These are phyloP conservation scores for Xerophyta viscosa DNA, from an alignment of 106 monocot species.

Conservation along the genomic window DNA sequence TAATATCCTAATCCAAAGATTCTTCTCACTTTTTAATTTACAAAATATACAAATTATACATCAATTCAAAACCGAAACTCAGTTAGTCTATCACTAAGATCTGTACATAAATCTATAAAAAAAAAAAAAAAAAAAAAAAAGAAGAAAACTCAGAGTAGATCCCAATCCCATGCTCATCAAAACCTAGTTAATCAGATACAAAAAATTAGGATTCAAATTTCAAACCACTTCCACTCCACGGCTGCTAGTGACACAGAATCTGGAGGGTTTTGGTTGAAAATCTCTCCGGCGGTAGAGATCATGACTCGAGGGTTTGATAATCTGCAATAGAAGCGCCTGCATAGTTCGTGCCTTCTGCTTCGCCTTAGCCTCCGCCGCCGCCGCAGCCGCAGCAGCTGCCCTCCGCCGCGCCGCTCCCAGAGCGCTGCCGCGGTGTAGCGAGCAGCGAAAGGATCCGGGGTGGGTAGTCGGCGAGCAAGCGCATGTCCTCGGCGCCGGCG, in stretches of 20 bases:
- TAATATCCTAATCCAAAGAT: too few species aligned
- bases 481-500: conserved; percentile 3
- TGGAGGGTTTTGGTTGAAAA: conserved; percentile 36
- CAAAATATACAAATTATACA: too few species aligned
- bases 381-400: neutral
- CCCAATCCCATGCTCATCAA: too few species aligned
- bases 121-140: too few species aligned
- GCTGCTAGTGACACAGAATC: conserved; percentile 17
- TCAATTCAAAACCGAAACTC: too few species aligned
- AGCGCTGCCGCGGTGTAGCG: conserved; percentile 4
- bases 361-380: neutral
- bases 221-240: neutral
- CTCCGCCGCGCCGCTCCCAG: neutral
- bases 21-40: too few species aligned
- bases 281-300: conserved; percentile 12
- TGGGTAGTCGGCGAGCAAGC: conserved; percentile 29
- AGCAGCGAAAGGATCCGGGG: conserved; percentile 35
- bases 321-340: conserved; percentile 24
- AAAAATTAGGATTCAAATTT: too few species aligned
- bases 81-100: too few species aligned
- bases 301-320: conserved; percentile 20
- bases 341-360: conserved; percentile 10
- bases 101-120: too few species aligned
- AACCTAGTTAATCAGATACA: too few species aligned
- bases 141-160: too few species aligned